Evolutionary conservation across 768 basidiomycete genomes (phyloP), one percentile per base, ranked within the genome.

Genomic region (Punctularia strigosozonata): DNA sequence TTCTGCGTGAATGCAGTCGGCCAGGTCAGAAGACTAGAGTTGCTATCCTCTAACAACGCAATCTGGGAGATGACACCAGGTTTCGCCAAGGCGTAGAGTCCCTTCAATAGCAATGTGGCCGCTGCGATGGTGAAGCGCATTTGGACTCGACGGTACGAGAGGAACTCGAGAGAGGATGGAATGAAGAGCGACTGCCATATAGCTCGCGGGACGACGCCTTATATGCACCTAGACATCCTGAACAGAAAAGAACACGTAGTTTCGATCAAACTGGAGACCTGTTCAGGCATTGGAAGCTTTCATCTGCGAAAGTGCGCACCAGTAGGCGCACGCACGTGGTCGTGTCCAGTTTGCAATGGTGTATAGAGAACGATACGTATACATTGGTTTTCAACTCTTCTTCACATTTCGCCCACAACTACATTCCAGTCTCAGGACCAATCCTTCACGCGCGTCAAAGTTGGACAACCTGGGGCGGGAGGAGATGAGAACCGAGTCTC

Each of bases 401-500:
- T 10, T 30, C 28, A 15, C 28, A 30, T 30, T 10, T 30, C 28
- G 5, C 8, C 7, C 21, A 25, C 32, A 23, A 21, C 22, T 26
- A 6, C 4, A 3, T 12, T 36, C 15, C 34, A 21, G 31, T n/a
- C 20, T n/a, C 31, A 38, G 33, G 20, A 19, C 64, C 67, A 70
- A 25, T 82, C 77, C 14, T 63, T 62, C 3, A 80, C 77, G 32
- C 70, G 61, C 34, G 58, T 71, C n/a, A 68, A 46, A 31, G 52
- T 54, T 1, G 78, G 78, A 55, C 68, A 71, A 1, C 73, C 73
- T 4, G 60, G 47, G 7, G 62, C 60, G 1, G 75, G 70, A 2
- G 65, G 61, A 25, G 48, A 48, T 6, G 62, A 64, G 47, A 65
- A 66, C 50, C 71, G 63, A 13, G 83, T 86, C 60, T 82, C 65